phyloP scores from a whole-genome alignment of 257 asterid genomes.

The Primulina eburnea region DNA sequence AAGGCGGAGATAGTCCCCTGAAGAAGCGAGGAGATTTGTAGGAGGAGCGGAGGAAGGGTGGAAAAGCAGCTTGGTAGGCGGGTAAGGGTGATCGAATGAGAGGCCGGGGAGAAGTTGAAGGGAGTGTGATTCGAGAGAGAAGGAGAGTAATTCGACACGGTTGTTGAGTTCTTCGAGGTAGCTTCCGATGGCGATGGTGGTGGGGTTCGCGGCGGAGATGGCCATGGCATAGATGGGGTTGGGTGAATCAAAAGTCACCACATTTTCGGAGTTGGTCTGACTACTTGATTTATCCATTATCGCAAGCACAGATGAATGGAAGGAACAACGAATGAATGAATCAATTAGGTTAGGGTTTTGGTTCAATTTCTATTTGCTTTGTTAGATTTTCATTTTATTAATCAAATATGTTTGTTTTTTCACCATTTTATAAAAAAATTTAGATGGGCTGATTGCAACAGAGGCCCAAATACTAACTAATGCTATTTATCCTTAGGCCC shows the following conservation, averaged over 20 bases:
- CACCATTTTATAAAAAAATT: no score
- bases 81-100: constrained; percentile 83
- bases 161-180: constrained; percentile 69
- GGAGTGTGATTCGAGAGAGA: constrained; percentile 59
- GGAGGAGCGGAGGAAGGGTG: constrained; percentile 59
- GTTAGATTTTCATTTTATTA: no score
- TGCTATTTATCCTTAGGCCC: no score
- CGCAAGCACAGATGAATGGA: no score
- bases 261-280: constrained; percentile 40
- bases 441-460: no score
- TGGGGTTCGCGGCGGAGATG: constrained; percentile 49
- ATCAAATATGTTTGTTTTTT: no score
- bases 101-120: constrained; percentile 50
- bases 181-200: constrained; percentile 66
- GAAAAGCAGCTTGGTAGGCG: constrained; percentile 78
- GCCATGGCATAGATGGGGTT: constrained; percentile 78
- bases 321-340: no score
- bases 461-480: no score
- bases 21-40: constrained; percentile 67
- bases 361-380: no score
- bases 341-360: no score
- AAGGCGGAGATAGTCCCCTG: constrained; percentile 91
- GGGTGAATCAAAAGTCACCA: constrained; percentile 51
- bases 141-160: constrained; percentile 71
- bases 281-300: constrained; percentile 49